These are phyloP conservation scores for Acephala macrosclerotiorum DNA, from an alignment of 2,329 filamentous ascomycete genomes.

Conservation along the genomic window DNA sequence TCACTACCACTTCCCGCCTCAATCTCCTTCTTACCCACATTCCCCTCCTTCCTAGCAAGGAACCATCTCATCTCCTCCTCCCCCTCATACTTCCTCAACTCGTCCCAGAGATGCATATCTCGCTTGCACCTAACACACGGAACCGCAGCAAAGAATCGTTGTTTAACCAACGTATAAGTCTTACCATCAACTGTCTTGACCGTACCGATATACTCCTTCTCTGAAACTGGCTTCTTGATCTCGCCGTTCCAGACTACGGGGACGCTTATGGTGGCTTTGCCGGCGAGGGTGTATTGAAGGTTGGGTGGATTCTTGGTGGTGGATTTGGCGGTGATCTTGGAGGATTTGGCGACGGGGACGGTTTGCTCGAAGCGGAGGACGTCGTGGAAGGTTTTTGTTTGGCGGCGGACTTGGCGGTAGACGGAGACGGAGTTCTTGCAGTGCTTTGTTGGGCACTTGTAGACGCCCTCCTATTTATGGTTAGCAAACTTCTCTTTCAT, in stretches of 20 bases:
- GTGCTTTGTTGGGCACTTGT: background rate
- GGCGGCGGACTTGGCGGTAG: constrained; percentile 9
- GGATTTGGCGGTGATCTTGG: background rate
- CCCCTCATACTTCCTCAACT: constrained; percentile 7
- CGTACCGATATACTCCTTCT: background rate
- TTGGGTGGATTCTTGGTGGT: background rate
- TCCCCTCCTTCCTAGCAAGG: constrained; percentile 3
- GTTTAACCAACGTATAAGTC: background rate
- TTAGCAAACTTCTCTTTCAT: background rate
- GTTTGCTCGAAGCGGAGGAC: constrained; percentile 5
- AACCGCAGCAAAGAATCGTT: constrained; percentile 1
- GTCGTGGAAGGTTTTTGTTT: background rate
- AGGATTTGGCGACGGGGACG: background rate
- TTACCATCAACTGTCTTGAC: background rate
- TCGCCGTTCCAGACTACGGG: constrained; percentile 3
- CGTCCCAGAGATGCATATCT: constrained; percentile 11
- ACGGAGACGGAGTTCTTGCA: constrained; percentile 10
- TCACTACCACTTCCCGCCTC: background rate
- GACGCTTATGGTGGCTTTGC: background rate
- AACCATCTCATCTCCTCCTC: constrained; percentile 14
- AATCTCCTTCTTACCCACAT: background rate
- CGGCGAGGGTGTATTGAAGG: background rate
- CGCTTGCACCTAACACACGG: constrained; percentile 8
- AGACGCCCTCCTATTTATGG: background rate
- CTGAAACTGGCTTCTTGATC: background rate